A percentile compares a stretch with the other conserved stretches of the same genome.
These are phyloP conservation scores for Botrytis hyacinthi DNA, from an alignment of 2,329 filamentous ascomycete genomes.

Conservation along the genomic window DNA sequence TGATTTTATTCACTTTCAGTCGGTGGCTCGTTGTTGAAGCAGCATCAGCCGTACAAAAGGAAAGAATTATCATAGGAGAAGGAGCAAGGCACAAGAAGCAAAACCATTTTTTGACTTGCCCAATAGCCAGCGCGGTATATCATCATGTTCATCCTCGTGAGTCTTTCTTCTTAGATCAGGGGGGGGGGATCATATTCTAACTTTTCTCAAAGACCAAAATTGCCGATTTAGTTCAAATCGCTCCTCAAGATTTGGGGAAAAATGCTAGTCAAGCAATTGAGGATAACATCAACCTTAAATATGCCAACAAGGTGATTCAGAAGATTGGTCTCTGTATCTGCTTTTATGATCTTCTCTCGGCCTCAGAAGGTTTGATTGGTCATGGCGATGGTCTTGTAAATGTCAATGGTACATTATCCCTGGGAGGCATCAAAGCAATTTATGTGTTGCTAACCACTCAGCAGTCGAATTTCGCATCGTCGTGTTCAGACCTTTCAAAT, in stretches of 20 bases:
- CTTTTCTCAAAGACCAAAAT: conserved; percentile 72
- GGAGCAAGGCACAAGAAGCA: conserved; percentile 3
- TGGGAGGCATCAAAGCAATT: background rate
- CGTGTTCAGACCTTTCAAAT: conserved; percentile 94
- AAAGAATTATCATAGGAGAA: background rate
- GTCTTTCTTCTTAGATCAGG: conserved; percentile 28
- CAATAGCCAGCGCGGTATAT: background rate
- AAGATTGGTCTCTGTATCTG: conserved; percentile 92
- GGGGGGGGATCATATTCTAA: conserved; percentile 13
- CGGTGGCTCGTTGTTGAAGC: background rate
- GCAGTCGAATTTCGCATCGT: conserved; percentile 88
- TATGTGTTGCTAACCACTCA: conserved; percentile 18
- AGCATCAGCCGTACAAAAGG: background rate
- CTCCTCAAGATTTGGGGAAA: conserved; percentile 83
- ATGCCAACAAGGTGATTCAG: conserved; percentile 92
- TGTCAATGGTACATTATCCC: conserved; percentile 68
- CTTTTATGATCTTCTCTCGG: conserved; percentile 84
- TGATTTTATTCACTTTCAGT: background rate
- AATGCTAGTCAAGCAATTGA: conserved; percentile 81
- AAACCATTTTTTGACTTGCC: background rate
- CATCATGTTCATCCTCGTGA: conserved; percentile 51
- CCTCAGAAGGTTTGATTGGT: conserved; percentile 90
- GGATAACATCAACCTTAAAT: conserved; percentile 96
- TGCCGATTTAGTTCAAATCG: conserved; percentile 90
- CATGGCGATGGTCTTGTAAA: conserved; percentile 91